Evolutionary conservation across 192 early-diverging fungal species (phyloP).

Genomic region (Podila minutissima): DNA sequence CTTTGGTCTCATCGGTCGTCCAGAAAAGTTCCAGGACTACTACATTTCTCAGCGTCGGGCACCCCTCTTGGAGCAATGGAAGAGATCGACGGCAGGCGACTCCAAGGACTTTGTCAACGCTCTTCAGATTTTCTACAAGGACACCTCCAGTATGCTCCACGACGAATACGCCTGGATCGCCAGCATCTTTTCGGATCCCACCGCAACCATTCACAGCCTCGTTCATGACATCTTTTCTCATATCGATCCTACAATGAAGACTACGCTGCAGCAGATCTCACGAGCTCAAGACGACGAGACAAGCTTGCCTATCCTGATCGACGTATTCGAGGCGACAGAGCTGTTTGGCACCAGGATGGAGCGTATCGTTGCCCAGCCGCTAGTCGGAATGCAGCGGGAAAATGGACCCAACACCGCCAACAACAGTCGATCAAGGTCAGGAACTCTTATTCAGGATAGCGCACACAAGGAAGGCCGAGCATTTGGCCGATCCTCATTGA

Average conservation of each 20-base stretch:
- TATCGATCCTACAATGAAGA: conserved; percentile 60
- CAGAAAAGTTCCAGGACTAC: conserved; percentile 64
- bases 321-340: conserved; percentile 61
- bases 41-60: conserved; percentile 64
- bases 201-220: conserved; percentile 56
- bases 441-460: conserved; percentile 26
- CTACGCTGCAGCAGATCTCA: conserved; percentile 26
- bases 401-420: conserved; percentile 1
- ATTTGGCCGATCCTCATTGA: conserved; percentile 1
- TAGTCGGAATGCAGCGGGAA: conserved; percentile 39
- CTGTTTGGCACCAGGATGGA: conserved; percentile 66
- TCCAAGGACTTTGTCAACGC: conserved; percentile 45
- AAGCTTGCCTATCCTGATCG: conserved; percentile 52
- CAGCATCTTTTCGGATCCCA: conserved; percentile 63
- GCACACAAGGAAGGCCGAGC: conserved; percentile 15
- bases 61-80: conserved; percentile 61
- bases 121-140: conserved; percentile 63
- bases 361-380: conserved; percentile 58
- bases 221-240: conserved; percentile 60
- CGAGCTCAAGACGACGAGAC: conserved; percentile 36
- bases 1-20: conserved; percentile 66
- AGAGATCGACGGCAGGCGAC: conserved; percentile 13
- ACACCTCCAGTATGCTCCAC: conserved; percentile 57
- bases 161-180: conserved; percentile 70
- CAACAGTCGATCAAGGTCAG: conserved; percentile 20